Conservation (phyloP, 108 stramenopile genomes). For the Pseudonitzschia multistriata region DNA sequence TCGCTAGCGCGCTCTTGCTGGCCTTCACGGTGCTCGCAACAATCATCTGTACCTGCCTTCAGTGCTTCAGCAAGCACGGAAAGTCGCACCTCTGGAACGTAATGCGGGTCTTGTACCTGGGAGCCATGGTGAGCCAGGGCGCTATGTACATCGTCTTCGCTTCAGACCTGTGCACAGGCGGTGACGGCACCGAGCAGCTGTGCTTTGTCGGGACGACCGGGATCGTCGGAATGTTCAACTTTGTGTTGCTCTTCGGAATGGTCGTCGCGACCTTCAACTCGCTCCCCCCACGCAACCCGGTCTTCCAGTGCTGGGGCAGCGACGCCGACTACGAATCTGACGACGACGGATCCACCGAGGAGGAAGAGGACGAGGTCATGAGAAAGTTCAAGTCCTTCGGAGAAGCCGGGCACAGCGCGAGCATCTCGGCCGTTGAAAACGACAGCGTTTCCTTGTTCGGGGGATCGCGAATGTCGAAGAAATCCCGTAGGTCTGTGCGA, state of each 20-base stretch:
- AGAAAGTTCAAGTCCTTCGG: slow-evolving; percentile 6
- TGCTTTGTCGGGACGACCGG: slow-evolving; percentile 23
- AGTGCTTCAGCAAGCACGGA: slow-evolving; percentile 36
- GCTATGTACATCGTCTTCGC: slow-evolving; percentile 4
- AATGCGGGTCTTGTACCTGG: slow-evolving; percentile 22
- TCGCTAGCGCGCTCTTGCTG: slow-evolving; percentile 16
- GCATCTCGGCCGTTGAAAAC: not conserved
- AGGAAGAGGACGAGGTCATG: slow-evolving; percentile 6
- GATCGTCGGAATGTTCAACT: slow-evolving; percentile 14
- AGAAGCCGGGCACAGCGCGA: not conserved
- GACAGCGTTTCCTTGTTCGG: slow-evolving; percentile 33
- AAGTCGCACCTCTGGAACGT: slow-evolving; percentile 29
- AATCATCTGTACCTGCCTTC: slow-evolving; percentile 21
- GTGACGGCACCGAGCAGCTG: not conserved
- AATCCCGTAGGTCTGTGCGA: not conserved
- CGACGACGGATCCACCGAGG: slow-evolving; percentile 11
- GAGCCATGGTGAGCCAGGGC: slow-evolving; percentile 25
- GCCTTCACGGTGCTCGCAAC: slow-evolving; percentile 26
- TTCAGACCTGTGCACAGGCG: slow-evolving; percentile 14
- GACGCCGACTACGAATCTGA: not conserved
- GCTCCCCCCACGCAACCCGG: slow-evolving; percentile 33
- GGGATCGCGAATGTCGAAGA: slow-evolving; percentile 5
- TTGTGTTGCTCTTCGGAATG: slow-evolving; percentile 26
- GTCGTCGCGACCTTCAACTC: slow-evolving; percentile 34
- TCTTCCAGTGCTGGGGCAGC: slow-evolving; percentile 32